A percentile compares a stretch with the other conserved stretches of the same genome.
Evolutionary conservation across 140 eudicot genomes (phyloP).

Genomic region (Bidens hawaiensis): DNA sequence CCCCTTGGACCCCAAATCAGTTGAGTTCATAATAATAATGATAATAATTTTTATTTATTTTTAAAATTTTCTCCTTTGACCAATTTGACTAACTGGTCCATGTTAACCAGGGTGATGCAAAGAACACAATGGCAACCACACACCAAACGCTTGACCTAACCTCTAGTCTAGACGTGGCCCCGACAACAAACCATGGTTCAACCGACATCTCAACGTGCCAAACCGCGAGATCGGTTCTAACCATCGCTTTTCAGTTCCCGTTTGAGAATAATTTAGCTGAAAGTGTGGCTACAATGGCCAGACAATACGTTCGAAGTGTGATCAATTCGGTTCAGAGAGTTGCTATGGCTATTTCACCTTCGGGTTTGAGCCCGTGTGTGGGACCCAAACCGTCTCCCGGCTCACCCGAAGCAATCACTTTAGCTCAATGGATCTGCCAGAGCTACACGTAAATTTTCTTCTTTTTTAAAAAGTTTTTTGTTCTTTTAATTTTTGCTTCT

Average conservation of each 20-base stretch:
- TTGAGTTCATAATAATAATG: constrained; percentile 40
- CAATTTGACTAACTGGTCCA: constrained; percentile 1
- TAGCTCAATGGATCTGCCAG: constrained; percentile 57
- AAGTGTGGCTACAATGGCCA: constrained; percentile 61
- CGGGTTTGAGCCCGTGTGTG: constrained; percentile 37
- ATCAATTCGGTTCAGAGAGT: constrained; percentile 56
- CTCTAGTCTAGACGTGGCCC: constrained; percentile 52
- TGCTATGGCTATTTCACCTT: constrained; percentile 62
- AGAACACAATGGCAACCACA: constrained; percentile 29
- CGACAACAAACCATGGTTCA: constrained; percentile 35
- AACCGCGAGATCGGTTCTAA: constrained; percentile 48
- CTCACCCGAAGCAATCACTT: constrained; percentile 58
- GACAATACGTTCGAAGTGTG: constrained; percentile 53
- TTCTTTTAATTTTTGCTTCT: not conserved
- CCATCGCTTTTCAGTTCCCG: constrained; percentile 59
- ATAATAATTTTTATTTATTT: not conserved
- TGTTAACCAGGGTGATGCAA: constrained; percentile 34
- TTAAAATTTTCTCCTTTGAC: not conserved
- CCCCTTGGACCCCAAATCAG: constrained; percentile 78
- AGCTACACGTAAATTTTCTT: constrained; percentile 42
- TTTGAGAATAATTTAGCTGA: constrained; percentile 53
- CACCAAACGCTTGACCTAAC: constrained; percentile 59
- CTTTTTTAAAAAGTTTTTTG: too few species aligned
- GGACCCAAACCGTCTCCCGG: constrained; percentile 48
- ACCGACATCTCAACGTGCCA: constrained; percentile 28